Conservation (phyloP, 257 asterid species). For the Forsythia suspensa region DNA sequence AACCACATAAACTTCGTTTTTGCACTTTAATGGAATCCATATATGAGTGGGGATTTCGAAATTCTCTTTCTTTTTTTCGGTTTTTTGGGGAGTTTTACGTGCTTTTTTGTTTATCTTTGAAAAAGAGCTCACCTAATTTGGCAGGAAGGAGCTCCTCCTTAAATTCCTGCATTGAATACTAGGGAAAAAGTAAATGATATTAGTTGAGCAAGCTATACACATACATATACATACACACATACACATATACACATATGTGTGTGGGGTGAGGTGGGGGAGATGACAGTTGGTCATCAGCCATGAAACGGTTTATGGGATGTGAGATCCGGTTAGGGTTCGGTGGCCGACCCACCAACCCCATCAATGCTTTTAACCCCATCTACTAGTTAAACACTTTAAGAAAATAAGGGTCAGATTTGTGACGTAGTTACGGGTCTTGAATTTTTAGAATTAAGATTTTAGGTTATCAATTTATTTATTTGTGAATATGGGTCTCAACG, state of each 20-base stretch:
- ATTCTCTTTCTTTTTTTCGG: not conserved
- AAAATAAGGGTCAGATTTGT: too few species aligned
- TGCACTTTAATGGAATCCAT: not conserved
- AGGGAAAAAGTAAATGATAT: constrained; percentile 36
- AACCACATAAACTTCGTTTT: not conserved
- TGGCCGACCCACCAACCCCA: constrained; percentile 2
- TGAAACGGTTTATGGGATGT: not conserved
- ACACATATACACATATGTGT: not conserved
- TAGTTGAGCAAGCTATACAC: constrained; percentile 44
- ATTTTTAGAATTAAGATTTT: too few species aligned
- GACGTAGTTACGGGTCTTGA: too few species aligned
- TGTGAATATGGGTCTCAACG: too few species aligned
- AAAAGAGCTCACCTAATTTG: constrained; percentile 48
- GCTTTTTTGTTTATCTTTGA: not conserved
- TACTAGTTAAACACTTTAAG: not conserved
- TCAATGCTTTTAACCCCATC: not conserved
- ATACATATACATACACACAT: constrained; percentile 5
- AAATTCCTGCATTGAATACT: constrained; percentile 47
- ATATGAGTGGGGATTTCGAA: not conserved
- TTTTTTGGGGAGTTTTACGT: not conserved
- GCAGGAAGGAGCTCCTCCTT: constrained; percentile 44
- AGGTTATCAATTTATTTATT: too few species aligned
- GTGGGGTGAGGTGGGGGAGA: not conserved
- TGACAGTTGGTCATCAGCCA: not conserved
- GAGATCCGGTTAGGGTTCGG: not conserved